These are phyloP conservation scores for Penicillium griseofulvum DNA, from an alignment of 2,329 filamentous ascomycete genomes.

Conservation along the genomic window DNA sequence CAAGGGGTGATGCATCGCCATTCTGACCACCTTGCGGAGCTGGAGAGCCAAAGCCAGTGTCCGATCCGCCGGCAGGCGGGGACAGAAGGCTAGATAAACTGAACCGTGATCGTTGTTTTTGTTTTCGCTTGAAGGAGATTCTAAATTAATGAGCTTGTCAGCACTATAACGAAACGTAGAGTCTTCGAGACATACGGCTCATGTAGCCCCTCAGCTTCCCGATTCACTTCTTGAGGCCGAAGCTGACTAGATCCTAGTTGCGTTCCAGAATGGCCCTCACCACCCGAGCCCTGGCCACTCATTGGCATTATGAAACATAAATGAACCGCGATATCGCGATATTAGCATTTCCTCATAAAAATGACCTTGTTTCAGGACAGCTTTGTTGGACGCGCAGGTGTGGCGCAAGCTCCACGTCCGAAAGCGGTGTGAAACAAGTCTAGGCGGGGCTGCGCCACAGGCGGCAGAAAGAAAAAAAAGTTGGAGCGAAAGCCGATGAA, in stretches of 20 bases:
- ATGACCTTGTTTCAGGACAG: conserved; percentile 9
- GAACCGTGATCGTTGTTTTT: conserved; percentile 40
- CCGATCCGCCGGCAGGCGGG: conserved; percentile 26
- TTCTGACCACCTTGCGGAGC: conserved; percentile 27
- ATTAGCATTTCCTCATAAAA: conserved; percentile 17
- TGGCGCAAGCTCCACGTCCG: conserved; percentile 27
- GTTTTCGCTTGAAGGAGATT: conserved; percentile 46
- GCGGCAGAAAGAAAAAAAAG: conserved; percentile 39
- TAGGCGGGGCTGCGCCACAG: conserved; percentile 29
- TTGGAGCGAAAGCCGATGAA: conserved; percentile 14
- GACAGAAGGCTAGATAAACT: conserved; percentile 42
- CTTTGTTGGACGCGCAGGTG: conserved; percentile 25
- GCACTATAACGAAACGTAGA: background rate
- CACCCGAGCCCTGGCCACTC: conserved; percentile 18
- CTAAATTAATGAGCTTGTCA: conserved; percentile 20
- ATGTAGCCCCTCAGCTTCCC: conserved; percentile 29
- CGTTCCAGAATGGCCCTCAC: conserved; percentile 12
- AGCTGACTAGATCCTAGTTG: conserved; percentile 12
- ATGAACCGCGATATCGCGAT: conserved; percentile 14
- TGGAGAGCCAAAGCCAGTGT: conserved; percentile 25
- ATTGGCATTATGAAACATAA: conserved; percentile 29
- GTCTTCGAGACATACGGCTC: conserved; percentile 34
- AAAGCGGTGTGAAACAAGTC: background rate
- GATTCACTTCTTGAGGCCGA: conserved; percentile 19
- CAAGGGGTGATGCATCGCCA: conserved; percentile 28